Conservation (phyloP, 371 early-diverging fungal species). For the Batkoa obscura region DNA sequence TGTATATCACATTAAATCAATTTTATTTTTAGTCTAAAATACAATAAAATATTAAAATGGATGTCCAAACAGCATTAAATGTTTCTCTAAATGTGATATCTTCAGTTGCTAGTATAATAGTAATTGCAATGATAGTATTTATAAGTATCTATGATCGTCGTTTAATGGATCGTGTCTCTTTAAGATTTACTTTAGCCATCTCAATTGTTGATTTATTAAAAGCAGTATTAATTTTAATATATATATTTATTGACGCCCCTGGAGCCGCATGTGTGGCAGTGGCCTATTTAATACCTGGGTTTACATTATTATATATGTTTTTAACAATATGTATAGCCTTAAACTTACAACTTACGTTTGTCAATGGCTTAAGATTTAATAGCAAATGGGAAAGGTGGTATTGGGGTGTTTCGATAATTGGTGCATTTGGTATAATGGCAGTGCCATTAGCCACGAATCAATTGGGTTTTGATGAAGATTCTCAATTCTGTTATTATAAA, state of each 20-base stretch:
- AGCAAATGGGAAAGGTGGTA: neutral
- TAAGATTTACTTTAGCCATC: neutral
- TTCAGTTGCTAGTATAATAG: neutral
- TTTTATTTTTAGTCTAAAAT: too few relatives aligned
- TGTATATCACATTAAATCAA: too few relatives aligned
- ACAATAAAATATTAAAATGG: too few relatives aligned
- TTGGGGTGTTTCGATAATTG: neutral
- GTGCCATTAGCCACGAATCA: neutral
- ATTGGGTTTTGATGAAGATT: neutral
- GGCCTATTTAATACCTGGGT: neutral
- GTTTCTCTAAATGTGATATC: neutral
- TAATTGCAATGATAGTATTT: neutral
- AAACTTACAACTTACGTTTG: conserved; percentile 3
- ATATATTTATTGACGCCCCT: neutral
- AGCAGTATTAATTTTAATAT: neutral
- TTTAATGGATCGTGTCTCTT: neutral
- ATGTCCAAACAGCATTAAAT: too few relatives aligned
- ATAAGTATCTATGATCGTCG: neutral
- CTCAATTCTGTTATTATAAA: neutral
- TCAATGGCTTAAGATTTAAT: neutral
- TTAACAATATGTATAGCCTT: neutral
- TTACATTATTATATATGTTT: conserved; percentile 1
- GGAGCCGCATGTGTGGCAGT: neutral
- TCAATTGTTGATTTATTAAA: neutral
- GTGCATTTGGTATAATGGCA: neutral